Evolutionary conservation across 83 land plant genomes (phyloP).

Genomic region (Picea engelmannii): DNA sequence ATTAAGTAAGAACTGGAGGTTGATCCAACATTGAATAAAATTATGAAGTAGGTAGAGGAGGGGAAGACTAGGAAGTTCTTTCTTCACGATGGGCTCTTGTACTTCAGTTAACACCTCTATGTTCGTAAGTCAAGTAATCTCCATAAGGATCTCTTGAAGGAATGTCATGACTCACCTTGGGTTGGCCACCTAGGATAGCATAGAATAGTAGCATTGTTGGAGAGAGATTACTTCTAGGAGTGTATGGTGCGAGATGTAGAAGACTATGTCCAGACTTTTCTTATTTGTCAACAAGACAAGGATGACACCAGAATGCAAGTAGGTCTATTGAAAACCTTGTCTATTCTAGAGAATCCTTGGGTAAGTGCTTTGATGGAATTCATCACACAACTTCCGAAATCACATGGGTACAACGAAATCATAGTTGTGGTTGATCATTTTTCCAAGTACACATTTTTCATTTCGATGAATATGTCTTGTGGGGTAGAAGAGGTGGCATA

Average conservation of each 20-base stretch:
- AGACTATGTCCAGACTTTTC: slow-evolving; percentile 11
- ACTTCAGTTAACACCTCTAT: too few relatives aligned
- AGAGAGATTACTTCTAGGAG: slow-evolving; percentile 18
- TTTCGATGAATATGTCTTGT: too few relatives aligned
- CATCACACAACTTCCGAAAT: background rate
- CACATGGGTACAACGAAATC: background rate
- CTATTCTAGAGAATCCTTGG: slow-evolving; percentile 12
- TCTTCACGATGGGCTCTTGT: too few relatives aligned
- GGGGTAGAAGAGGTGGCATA: too few relatives aligned
- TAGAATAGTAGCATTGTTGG: background rate
- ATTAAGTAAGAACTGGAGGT: too few relatives aligned
- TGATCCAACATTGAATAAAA: too few relatives aligned
- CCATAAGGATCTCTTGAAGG: too few relatives aligned
- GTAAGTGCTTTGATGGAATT: slow-evolving; percentile 18
- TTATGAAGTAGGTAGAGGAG: too few relatives aligned
- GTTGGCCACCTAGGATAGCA: slow-evolving; percentile 13
- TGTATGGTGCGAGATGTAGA: slow-evolving; percentile 15
- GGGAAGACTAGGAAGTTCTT: too few relatives aligned
- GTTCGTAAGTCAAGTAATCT: too few relatives aligned
- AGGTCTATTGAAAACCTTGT: slow-evolving; percentile 10
- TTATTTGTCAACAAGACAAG: slow-evolving; percentile 35
- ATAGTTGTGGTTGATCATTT: background rate
- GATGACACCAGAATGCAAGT: background rate
- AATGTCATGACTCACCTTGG: background rate
- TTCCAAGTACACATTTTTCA: too few relatives aligned